phyloP scores from a whole-genome alignment of 2,329 filamentous ascomycete species.

The Neodidymelliopsis sp. region DNA sequence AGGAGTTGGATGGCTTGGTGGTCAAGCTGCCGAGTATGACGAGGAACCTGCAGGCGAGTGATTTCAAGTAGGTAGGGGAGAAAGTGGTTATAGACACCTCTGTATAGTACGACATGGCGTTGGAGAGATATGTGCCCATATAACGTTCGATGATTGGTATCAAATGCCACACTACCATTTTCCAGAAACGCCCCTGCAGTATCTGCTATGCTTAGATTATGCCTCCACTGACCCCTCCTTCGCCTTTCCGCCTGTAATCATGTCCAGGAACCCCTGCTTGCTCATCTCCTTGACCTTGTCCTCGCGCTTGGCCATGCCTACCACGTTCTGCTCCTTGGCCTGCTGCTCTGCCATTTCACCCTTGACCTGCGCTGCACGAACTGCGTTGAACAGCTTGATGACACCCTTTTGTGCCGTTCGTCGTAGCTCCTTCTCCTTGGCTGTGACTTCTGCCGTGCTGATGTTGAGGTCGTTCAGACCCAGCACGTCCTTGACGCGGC shows the following conservation, averaged over 20 bases:
- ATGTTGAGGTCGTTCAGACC: slow-evolving; percentile 62
- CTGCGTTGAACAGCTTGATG: slow-evolving; percentile 94
- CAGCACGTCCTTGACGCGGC: slow-evolving; percentile 86
- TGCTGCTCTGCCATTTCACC: slow-evolving; percentile 78
- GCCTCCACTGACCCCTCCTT: slow-evolving; percentile 32
- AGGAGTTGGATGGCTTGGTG: slow-evolving; percentile 84
- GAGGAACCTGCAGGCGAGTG: slow-evolving; percentile 91
- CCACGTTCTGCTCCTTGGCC: slow-evolving; percentile 73
- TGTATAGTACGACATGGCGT: slow-evolving; percentile 10
- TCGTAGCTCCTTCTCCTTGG: slow-evolving; percentile 79
- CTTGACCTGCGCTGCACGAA: slow-evolving; percentile 89
- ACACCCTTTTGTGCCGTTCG: slow-evolving; percentile 94
- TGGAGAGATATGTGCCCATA: neutral
- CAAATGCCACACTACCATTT: neutral
- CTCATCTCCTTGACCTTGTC: slow-evolving; percentile 95
- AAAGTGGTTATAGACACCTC: too few species aligned
- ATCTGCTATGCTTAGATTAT: neutral
- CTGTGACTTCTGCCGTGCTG: slow-evolving; percentile 62
- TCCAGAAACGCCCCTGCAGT: neutral
- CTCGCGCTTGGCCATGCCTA: slow-evolving; percentile 81
- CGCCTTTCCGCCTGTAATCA: slow-evolving; percentile 70
- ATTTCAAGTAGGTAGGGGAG: slow-evolving; percentile 68
- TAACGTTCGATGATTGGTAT: slow-evolving; percentile 4
- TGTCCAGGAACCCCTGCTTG: slow-evolving; percentile 92
- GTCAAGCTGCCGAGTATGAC: slow-evolving; percentile 93